These are phyloP conservation scores for Starmera caribaea DNA, from an alignment of 805 yeast genomes.

Conservation along the genomic window DNA sequence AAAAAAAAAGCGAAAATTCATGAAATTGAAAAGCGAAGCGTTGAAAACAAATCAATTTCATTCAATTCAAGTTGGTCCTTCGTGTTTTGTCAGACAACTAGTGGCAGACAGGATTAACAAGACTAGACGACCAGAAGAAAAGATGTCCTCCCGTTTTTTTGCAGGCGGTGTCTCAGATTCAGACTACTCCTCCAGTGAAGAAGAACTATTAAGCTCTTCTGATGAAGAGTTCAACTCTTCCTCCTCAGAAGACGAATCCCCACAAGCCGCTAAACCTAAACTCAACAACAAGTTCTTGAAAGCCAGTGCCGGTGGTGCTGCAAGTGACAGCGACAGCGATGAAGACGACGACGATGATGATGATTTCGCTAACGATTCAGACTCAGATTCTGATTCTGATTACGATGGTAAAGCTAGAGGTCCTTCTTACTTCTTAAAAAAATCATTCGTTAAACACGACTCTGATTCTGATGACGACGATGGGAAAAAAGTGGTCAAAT, in stretches of 20 bases:
- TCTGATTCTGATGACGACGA: slow-evolving; percentile 49
- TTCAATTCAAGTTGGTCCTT: background rate
- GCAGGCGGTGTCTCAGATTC: slow-evolving; percentile 37
- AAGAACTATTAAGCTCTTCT: slow-evolving; percentile 31
- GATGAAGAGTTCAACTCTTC: slow-evolving; percentile 28
- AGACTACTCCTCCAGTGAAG: slow-evolving; percentile 34
- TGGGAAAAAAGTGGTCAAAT: slow-evolving; percentile 77
- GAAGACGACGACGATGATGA: slow-evolving; percentile 18
- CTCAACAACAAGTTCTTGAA: too few relatives aligned
- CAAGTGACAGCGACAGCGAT: background rate
- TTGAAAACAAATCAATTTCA: background rate
- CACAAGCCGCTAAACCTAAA: slow-evolving; percentile 8
- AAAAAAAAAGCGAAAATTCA: slow-evolving; percentile 12
- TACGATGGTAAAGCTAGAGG: slow-evolving; percentile 33
- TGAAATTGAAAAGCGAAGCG: background rate
- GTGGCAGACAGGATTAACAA: background rate
- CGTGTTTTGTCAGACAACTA: too few relatives aligned
- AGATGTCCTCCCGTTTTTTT: slow-evolving; percentile 85
- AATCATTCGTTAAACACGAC: slow-evolving; percentile 26
- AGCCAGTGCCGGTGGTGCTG: too few relatives aligned
- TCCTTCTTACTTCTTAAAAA: slow-evolving; percentile 34
- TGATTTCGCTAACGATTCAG: slow-evolving; percentile 27
- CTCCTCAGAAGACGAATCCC: slow-evolving; percentile 20
- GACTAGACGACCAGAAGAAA: background rate
- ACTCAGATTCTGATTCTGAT: slow-evolving; percentile 32